A percentile compares a stretch with the other conserved stretches of the same genome.
phyloP scores from a whole-genome alignment of 176 grass and related monocot species.

The Oryza nivara region DNA sequence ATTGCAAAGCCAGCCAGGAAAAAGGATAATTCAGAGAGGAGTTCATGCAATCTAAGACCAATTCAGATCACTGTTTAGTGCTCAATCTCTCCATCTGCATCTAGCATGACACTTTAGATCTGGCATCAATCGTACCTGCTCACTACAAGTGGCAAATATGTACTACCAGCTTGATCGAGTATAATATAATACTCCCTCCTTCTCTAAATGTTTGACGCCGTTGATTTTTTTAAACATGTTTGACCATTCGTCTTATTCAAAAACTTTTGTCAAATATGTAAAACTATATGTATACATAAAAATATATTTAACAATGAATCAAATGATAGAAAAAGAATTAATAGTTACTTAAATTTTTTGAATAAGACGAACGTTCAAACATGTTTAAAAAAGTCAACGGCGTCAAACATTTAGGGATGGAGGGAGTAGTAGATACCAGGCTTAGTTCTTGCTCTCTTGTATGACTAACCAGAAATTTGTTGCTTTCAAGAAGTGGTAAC shows the following conservation, averaged over 20 bases:
- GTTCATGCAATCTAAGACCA: not conserved
- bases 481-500: not conserved
- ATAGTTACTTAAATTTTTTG: no score
- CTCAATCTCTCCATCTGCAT: not conserved
- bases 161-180: slow-evolving; percentile 3
- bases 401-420: no score
- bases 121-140: not conserved
- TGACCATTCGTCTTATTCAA: no score
- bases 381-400: no score
- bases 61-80: no score
- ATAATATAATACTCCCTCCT: not conserved
- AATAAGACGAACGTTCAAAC: no score
- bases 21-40: not conserved
- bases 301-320: no score
- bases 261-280: no score
- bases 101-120: not conserved
- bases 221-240: no score
- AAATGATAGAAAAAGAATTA: no score
- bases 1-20: not conserved
- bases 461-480: not conserved
- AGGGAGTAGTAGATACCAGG: not conserved
- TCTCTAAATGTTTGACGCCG: no score
- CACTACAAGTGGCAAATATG: slow-evolving; percentile 30
- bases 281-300: no score
- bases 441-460: not conserved